These are phyloP conservation scores for Patellaria atrata DNA, from an alignment of 495 filamentous ascomycete genomes.

Conservation along the genomic window DNA sequence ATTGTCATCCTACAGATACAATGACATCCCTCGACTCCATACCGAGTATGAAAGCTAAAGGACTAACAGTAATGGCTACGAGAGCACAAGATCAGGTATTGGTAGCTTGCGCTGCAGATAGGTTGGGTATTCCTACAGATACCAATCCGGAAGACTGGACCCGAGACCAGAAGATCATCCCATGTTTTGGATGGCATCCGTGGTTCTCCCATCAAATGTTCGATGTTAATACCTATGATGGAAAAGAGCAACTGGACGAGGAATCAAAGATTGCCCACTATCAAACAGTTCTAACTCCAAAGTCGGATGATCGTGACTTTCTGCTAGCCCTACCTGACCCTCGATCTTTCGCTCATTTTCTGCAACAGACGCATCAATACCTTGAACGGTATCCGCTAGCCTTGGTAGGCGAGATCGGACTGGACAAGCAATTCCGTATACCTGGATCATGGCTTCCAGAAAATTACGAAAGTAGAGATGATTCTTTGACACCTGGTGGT, in stretches of 20 bases:
- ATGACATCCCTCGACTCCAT: conserved; percentile 56
- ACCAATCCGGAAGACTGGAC: conserved; percentile 3
- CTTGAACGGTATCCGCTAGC: conserved; percentile 50
- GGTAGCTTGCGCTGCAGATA: conserved; percentile 51
- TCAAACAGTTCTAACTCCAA: conserved; percentile 45
- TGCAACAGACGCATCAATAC: conserved; percentile 48
- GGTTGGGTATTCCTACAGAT: conserved; percentile 27
- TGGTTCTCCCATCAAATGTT: conserved; percentile 91
- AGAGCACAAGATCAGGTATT: conserved; percentile 75
- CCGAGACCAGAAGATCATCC: conserved; percentile 38
- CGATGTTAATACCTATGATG: conserved; percentile 39
- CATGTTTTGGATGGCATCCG: conserved; percentile 95
- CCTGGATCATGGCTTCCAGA: conserved; percentile 47
- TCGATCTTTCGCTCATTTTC: conserved; percentile 46
- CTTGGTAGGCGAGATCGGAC: conserved; percentile 75
- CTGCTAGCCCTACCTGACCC: conserved; percentile 56
- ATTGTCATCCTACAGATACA: conserved; percentile 98
- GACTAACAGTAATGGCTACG: conserved; percentile 80
- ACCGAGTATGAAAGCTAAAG: conserved; percentile 58
- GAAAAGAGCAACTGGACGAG: conserved; percentile 27
- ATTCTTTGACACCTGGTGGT: conserved; percentile 58
- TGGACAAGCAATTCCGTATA: conserved; percentile 76
- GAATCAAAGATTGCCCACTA: conserved; percentile 57
- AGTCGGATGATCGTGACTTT: conserved; percentile 43
- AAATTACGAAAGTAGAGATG: conserved; percentile 38